Percentiles rank a stretch among this genome's conserved stretches.
phyloP scores from a whole-genome alignment of 2,329 filamentous ascomycete genomes.

The Exophiala calicioides region DNA sequence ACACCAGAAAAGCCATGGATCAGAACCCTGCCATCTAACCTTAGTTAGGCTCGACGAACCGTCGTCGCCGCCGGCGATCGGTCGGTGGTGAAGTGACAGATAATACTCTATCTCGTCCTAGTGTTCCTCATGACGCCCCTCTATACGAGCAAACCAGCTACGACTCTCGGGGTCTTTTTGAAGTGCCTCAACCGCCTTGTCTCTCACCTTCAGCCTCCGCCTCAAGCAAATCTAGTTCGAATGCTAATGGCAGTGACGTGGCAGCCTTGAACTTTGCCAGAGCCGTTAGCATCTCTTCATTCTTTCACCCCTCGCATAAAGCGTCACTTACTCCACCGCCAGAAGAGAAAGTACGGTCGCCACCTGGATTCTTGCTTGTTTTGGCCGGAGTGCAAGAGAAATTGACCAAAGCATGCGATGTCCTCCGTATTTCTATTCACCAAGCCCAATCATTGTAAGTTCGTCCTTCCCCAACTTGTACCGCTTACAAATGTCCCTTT shows the following conservation, averaged over 20 bases:
- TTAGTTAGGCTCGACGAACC: conserved; percentile 2
- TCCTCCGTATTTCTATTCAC: conserved; percentile 7
- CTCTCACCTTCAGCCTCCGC: conserved; percentile 30
- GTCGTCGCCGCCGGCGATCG: conserved; percentile 1
- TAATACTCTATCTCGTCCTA: conserved; percentile 1
- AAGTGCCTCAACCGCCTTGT: conserved; percentile 15
- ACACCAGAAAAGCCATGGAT: neutral
- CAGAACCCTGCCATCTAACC: neutral
- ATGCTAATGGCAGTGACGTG: neutral
- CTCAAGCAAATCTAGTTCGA: conserved; percentile 11
- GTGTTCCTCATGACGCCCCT: neutral
- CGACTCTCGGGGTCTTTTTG: too few species aligned
- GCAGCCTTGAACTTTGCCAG: conserved; percentile 13
- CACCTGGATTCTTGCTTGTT: conserved; percentile 8
- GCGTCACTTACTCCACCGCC: neutral
- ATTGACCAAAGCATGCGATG: conserved; percentile 9
- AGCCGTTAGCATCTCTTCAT: conserved; percentile 8
- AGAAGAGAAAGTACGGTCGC: conserved; percentile 1
- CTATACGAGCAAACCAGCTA: conserved; percentile 8
- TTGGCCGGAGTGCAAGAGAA: conserved; percentile 10
- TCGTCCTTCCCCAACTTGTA: neutral
- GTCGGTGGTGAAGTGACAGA: neutral
- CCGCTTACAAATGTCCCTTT: too few species aligned
- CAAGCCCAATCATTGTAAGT: conserved; percentile 12
- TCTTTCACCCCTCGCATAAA: conserved; percentile 13